Evolutionary conservation across 306 rosid genomes (phyloP).

Genomic region (Trifolium repens): DNA sequence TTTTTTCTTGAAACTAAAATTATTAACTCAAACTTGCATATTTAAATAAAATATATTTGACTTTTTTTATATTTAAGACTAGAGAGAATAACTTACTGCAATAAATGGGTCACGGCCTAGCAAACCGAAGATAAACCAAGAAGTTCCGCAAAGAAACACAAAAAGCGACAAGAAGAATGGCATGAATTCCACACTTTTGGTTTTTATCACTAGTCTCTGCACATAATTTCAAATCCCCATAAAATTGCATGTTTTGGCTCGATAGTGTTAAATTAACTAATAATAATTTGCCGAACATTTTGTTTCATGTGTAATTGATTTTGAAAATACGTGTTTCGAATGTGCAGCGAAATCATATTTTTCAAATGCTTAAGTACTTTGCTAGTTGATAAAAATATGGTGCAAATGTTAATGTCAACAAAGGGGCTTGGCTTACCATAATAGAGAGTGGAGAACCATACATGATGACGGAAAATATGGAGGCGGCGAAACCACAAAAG

Average conservation of each 20-base stretch:
- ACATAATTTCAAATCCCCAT: slow-evolving; percentile 6
- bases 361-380: neutral
- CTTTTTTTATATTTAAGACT: neutral
- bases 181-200: slow-evolving; percentile 91
- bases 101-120: slow-evolving; percentile 87
- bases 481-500: slow-evolving; percentile 75
- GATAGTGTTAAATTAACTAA: neutral
- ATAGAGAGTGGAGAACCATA: slow-evolving; percentile 89
- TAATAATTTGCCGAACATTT: neutral
- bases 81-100: slow-evolving; percentile 51
- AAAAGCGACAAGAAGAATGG: slow-evolving; percentile 88
- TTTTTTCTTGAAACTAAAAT: neutral
- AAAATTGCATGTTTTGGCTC: neutral
- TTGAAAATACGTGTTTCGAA: neutral
- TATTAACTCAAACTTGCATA: neutral
- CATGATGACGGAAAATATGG: slow-evolving; percentile 86
- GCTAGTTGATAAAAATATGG: neutral
- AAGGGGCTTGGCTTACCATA: slow-evolving; percentile 57
- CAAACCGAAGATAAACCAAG: slow-evolving; percentile 84
- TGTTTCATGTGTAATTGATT: neutral
- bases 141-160: slow-evolving; percentile 86
- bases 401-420: too few relatives aligned
- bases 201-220: slow-evolving; percentile 84
- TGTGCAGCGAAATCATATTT: neutral
- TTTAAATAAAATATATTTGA: neutral